phyloP scores from a whole-genome alignment of 2,329 filamentous ascomycete species.

The Pseudogymnoascus sp. region DNA sequence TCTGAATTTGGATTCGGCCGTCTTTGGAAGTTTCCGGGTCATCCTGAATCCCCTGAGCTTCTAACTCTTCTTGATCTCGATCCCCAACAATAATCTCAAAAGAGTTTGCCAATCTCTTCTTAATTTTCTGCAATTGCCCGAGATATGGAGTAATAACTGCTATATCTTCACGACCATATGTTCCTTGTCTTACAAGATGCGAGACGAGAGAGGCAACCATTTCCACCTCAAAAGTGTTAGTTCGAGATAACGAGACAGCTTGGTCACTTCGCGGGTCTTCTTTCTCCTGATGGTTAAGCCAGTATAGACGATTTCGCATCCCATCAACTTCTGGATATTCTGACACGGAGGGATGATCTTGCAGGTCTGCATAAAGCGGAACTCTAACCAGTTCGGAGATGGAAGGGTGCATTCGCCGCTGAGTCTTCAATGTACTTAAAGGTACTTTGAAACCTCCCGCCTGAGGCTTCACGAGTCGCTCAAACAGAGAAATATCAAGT shows the following conservation, averaged over 20 bases:
- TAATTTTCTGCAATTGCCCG: conserved; percentile 47
- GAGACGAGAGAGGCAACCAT: conserved; percentile 55
- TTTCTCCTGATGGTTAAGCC: conserved; percentile 48
- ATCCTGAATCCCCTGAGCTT: conserved; percentile 21
- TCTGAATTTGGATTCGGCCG: conserved; percentile 21
- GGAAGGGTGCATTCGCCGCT: conserved; percentile 57
- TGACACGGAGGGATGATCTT: conserved; percentile 37
- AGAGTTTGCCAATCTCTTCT: conserved; percentile 33
- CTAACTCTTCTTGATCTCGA: conserved; percentile 48
- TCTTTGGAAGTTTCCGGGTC: conserved; percentile 9
- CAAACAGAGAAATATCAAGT: conserved; percentile 43
- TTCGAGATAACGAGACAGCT: conserved; percentile 44
- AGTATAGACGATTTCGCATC: conserved; percentile 47
- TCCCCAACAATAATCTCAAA: conserved; percentile 59
- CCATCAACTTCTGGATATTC: conserved; percentile 42
- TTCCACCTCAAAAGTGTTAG: conserved; percentile 55
- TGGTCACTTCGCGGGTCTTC: conserved; percentile 48
- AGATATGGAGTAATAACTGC: conserved; percentile 61
- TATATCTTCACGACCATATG: conserved; percentile 51
- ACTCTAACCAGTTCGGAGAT: conserved; percentile 51
- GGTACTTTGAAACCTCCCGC: conserved; percentile 20
- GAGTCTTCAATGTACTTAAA: conserved; percentile 41
- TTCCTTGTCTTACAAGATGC: conserved; percentile 58
- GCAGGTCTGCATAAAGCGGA: conserved; percentile 47
- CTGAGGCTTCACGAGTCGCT: conserved; percentile 35